Base-by-base conservation (phyloP, 2,329 filamentous ascomycete species). In the Ophiostoma montium region DNA sequence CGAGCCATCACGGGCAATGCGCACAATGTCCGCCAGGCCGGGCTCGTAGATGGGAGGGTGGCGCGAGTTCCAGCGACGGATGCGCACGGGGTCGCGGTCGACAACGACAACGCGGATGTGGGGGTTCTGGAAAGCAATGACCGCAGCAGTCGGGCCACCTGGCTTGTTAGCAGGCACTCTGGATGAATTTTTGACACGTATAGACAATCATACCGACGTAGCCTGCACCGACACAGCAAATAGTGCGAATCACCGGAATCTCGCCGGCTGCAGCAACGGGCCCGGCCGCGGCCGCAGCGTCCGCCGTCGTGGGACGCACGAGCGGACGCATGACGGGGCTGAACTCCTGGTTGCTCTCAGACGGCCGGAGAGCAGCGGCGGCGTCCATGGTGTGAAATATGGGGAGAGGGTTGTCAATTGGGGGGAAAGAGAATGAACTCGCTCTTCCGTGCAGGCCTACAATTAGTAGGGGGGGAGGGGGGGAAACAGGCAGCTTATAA, bases 41-140 rank as follows among this genome's bases (percentile, higher is more conserved):
- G 82, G 81, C 64, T 90, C 85, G 63, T 85, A 82, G 53, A 89
- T 84, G 39, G 85, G 85, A 15, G 86, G 74, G 54, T 82, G 74
- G 41, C 72, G 69, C 1, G 83, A 85, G 57, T 86, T 82, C 85
- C 85, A 90, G 52, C 76, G 74, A 46, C 71, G 71, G 54, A 89
- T 86, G 42, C 83, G 76, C 35, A 62, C 65, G 47, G 69, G 69
- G 60, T 86, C 80, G 52, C 76, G 70, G 61, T 89, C 85, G 33
- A 88, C 79, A n/a, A 89, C 83, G 18, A 78, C 84, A 36, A 89
- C 81, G 44, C 70, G 71, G 56, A 87, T 73, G 49, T 79, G 64
- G 2, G 83, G 83, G 61, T 86, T 86, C 56, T 86, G 75, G 58
- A 78, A 75, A 19, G 85, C 85, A 50, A 88, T 76, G 31, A 89